Percentiles rank a stretch among this genome's conserved stretches.
phyloP scores from a whole-genome alignment of 768 basidiomycete species.

The Mycena polygramma region DNA sequence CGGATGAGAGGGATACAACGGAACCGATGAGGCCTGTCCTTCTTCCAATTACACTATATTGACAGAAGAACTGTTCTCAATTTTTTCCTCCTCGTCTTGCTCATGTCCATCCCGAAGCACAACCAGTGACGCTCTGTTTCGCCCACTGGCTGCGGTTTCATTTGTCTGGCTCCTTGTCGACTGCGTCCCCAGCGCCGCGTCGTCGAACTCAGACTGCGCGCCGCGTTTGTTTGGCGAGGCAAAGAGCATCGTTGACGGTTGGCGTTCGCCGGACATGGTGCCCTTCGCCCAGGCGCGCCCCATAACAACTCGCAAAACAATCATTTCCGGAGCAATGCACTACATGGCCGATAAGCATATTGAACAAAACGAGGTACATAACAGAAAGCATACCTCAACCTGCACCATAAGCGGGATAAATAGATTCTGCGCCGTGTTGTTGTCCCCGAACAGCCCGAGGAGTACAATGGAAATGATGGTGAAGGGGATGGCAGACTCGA shows the following conservation, averaged over 20 bases:
- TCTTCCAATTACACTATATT: neutral
- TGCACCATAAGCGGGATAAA: slow-evolving; percentile 44
- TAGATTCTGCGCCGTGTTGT: slow-evolving; percentile 40
- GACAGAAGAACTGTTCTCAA: neutral
- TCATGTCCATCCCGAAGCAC: slow-evolving; percentile 1
- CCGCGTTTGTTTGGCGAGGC: neutral
- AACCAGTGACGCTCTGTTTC: slow-evolving; percentile 17
- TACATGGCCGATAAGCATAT: slow-evolving; percentile 12
- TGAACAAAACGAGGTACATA: neutral
- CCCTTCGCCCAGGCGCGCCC: slow-evolving; percentile 48
- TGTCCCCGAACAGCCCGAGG: slow-evolving; percentile 39
- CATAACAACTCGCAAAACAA: slow-evolving; percentile 49
- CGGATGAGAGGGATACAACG: neutral
- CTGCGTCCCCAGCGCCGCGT: slow-evolving; percentile 4
- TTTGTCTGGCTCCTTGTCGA: slow-evolving; percentile 6
- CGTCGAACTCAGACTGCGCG: neutral
- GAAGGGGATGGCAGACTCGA: slow-evolving; percentile 54
- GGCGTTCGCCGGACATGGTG: slow-evolving; percentile 32
- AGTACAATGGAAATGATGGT: slow-evolving; percentile 48
- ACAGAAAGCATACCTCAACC: slow-evolving; percentile 33
- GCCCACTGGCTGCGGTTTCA: neutral
- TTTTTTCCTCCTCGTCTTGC: neutral
- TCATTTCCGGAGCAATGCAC: slow-evolving; percentile 51
- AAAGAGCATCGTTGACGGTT: slow-evolving; percentile 12
- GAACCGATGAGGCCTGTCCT: neutral